Evolutionary conservation across 176 grass and related monocot species (phyloP).

Genomic region (Eleusine coracana): DNA sequence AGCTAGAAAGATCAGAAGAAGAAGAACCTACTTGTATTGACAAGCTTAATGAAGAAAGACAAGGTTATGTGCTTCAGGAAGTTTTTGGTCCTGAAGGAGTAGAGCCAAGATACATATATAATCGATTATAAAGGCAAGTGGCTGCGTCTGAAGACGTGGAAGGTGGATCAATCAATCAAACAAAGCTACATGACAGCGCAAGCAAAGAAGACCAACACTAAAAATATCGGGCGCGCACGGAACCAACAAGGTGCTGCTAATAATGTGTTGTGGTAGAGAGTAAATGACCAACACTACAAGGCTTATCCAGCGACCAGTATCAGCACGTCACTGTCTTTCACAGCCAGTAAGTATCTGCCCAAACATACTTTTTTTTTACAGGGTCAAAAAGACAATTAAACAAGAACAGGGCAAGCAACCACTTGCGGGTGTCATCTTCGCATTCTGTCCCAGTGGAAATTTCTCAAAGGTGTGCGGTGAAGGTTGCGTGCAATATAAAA

Average conservation of each 20-base stretch:
- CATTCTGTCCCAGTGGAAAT: neutral
- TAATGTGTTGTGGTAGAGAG: slow-evolving; percentile 11
- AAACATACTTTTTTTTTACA: neutral
- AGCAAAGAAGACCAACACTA: neutral
- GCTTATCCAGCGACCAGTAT: neutral
- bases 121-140: neutral
- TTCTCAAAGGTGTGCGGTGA: neutral
- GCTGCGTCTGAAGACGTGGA: neutral
- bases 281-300: slow-evolving; percentile 4
- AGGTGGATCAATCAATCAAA: neutral
- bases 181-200: neutral
- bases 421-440: neutral
- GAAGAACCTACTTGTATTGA: neutral
- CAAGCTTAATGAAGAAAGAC: neutral
- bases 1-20: slow-evolving; percentile 4
- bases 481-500: neutral
- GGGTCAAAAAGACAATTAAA: slow-evolving; percentile 4
- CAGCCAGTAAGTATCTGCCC: neutral
- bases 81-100: slow-evolving; percentile 2
- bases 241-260: neutral
- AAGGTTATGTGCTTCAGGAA: neutral
- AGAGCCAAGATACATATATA: slow-evolving; percentile 38
- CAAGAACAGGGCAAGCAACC: neutral
- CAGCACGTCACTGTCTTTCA: slow-evolving; percentile 14
- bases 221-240: neutral